These are phyloP conservation scores for Thuja plicata DNA, from an alignment of 83 land plant genomes.

Conservation along the genomic window DNA sequence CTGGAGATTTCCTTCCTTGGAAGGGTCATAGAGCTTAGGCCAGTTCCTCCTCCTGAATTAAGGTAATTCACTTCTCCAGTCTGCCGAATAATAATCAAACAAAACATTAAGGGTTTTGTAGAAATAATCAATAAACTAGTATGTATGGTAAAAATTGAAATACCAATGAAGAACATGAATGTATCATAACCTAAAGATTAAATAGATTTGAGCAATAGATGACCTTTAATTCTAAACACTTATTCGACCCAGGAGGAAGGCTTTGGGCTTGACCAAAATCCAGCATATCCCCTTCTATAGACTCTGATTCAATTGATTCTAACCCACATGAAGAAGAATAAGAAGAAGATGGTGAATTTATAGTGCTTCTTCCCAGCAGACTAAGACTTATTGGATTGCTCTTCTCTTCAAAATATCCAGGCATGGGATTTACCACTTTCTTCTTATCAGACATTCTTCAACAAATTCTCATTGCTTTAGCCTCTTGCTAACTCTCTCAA, in stretches of 20 bases:
- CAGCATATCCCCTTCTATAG: not conserved
- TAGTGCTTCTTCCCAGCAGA: not conserved
- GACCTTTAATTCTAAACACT: not conserved
- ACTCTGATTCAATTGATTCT: not conserved
- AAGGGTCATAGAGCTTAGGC: not conserved
- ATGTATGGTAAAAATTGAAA: not conserved
- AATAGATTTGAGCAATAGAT: not conserved
- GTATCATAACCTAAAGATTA: not conserved
- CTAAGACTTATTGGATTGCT: not conserved
- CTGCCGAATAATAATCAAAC: too few species aligned
- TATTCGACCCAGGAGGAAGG: not conserved
- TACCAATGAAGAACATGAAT: not conserved
- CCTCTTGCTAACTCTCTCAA: not conserved
- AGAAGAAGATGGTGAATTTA: not conserved
- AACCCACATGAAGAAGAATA: not conserved
- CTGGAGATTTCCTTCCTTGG: not conserved
- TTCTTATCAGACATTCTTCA: not conserved
- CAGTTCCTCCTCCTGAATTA: not conserved
- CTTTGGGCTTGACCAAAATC: not conserved
- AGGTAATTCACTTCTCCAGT: not conserved
- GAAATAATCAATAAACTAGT: not conserved
- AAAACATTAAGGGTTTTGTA: too few species aligned
- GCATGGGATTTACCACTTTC: not conserved
- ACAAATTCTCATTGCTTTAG: not conserved
- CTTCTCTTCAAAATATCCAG: not conserved